Base-by-base conservation (phyloP, 2,329 filamentous ascomycete species). In the Eurotiales sp. region DNA sequence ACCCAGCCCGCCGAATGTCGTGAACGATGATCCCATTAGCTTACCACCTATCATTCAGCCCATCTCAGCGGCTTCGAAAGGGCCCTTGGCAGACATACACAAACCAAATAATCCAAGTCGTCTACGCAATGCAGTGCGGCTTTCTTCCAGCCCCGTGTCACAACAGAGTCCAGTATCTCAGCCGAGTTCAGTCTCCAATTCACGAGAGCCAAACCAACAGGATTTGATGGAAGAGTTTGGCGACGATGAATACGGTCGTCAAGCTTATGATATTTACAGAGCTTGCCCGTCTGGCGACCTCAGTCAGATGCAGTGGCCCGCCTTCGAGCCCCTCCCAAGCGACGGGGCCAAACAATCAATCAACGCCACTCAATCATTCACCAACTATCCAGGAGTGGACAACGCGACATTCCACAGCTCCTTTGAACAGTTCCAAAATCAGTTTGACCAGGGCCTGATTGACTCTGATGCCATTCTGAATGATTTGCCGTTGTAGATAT, bases 101-200 rank as follows among this genome's bases (percentile, higher is more conserved):
- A 72, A 70, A 41, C 72, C 73, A 1, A 71, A 70, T 53, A 69
- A 64, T 5, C 70, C 71, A 3, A 74, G 72, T 54, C 64, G 70
- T 4, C 66, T 75, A 34, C 68, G 71, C 39, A 65, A 68, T 39
- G 57, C 66, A n/a, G 58, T 60, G 37, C 57, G 58, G n/a, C 52
- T 51, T 27, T 54, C 55, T 14, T 52, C 50, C 5, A 52, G 50
- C 10, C 50, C 50, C 5, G 12, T 34, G 5, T 50, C 48, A 15
- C 48, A 51, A 12, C 22, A n/a, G 5, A 52, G 50, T 12, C 50
- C 50, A 10, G 12, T 34, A 4, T 50, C 48, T 10, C 48, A 51
- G 10, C 22, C 44, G 2, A 44, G 39, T 30, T 45, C 50, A 7
- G 14, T 19, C 25, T 15, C 11, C 14, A 21, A 32, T 8, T 19